These are phyloP conservation scores for Aleurites moluccanus DNA, from an alignment of 441 rosid species.

Conservation along the genomic window DNA sequence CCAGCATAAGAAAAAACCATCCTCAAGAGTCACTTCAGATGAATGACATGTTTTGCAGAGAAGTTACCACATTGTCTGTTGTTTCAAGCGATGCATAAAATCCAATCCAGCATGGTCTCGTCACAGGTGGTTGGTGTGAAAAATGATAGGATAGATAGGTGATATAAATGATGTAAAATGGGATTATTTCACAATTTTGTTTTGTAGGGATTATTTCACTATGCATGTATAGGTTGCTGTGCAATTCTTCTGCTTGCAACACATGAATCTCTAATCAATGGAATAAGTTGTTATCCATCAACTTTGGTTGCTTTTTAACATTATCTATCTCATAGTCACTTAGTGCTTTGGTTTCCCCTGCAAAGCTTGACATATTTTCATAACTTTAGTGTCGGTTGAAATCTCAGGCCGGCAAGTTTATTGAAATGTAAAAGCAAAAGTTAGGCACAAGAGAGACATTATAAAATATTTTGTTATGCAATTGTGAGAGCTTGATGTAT, in stretches of 20 bases:
- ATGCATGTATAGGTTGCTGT: no score
- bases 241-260: no score
- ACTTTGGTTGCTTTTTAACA: no score
- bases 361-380: neutral
- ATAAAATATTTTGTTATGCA: neutral
- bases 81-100: conserved; percentile 3
- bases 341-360: no score
- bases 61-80: neutral
- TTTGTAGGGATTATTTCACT: neutral
- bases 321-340: no score
- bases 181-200: neutral
- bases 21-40: neutral
- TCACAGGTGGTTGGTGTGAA: neutral
- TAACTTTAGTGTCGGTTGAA: neutral
- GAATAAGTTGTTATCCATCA: no score
- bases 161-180: neutral
- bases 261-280: no score
- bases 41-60: neutral
- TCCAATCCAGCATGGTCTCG: neutral
- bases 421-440: neutral
- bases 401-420: neutral
- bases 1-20: neutral
- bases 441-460: neutral
- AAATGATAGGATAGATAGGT: neutral
- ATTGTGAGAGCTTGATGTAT: neutral